These are phyloP conservation scores for Calonectria leucothoes DNA, from an alignment of 2,329 filamentous ascomycete genomes.

Conservation along the genomic window DNA sequence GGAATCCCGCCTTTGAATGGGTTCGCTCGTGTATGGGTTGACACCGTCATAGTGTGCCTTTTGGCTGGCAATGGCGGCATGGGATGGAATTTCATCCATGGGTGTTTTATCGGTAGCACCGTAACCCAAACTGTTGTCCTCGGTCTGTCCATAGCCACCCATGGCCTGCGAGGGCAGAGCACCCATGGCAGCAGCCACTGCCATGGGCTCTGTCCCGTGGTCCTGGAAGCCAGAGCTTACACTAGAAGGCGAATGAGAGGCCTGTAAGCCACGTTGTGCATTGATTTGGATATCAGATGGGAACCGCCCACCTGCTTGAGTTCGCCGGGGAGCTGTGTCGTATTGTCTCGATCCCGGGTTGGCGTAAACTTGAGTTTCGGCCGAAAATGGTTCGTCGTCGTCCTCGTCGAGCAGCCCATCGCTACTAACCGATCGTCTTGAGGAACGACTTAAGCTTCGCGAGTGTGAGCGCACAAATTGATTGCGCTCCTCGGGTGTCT, in stretches of 20 bases:
- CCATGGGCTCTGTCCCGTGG: slow-evolving; percentile 62
- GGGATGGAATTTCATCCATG: slow-evolving; percentile 61
- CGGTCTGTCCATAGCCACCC: slow-evolving; percentile 48
- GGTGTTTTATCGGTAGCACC: slow-evolving; percentile 58
- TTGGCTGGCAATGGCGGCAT: slow-evolving; percentile 62
- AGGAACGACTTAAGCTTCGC: slow-evolving; percentile 78
- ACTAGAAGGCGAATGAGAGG: slow-evolving; percentile 83
- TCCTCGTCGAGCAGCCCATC: slow-evolving; percentile 84
- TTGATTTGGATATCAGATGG: slow-evolving; percentile 93
- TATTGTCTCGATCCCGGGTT: slow-evolving; percentile 61
- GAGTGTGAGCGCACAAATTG: slow-evolving; percentile 88
- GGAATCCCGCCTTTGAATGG: slow-evolving; percentile 42
- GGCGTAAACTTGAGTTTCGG: slow-evolving; percentile 59
- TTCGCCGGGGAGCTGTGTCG: slow-evolving; percentile 70
- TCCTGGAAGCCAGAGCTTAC: slow-evolving; percentile 74
- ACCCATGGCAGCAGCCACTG: slow-evolving; percentile 66
- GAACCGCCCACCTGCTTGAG: slow-evolving; percentile 95
- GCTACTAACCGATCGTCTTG: slow-evolving; percentile 73
- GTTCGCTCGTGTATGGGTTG: slow-evolving; percentile 67
- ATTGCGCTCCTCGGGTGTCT: slow-evolving; percentile 86
- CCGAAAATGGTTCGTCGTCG: slow-evolving; percentile 72
- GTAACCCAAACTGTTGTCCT: slow-evolving; percentile 53
- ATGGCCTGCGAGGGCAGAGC: slow-evolving; percentile 55
- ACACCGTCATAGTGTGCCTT: slow-evolving; percentile 66
- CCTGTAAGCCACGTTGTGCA: slow-evolving; percentile 81